Evolutionary conservation across 805 yeast species (phyloP), one percentile per base, ranked within the genome.

Genomic region (Cyberlindnera xishuangbannaensis): DNA sequence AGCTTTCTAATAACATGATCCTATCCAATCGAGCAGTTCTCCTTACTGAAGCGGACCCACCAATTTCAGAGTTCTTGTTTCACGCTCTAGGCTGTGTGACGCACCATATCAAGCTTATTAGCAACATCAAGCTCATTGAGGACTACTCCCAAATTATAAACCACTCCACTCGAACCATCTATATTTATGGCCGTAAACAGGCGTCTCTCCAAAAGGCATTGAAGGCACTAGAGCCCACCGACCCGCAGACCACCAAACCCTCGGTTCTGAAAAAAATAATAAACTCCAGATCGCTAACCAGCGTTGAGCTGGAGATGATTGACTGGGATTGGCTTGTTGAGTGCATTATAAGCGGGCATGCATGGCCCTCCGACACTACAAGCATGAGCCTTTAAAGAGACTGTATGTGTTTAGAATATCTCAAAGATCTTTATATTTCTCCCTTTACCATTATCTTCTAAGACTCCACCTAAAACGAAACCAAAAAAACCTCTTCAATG

Each of bases 301-400:
- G 16, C 4, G 18, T 33, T 22, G 19, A 31, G 18, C n/a, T 24
- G 27, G 48, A 58, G 44, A 25, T 69, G 4, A 58, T 75, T 9
- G 61, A 69, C 45, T 75, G 81, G 82, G 83, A 77, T 47, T 77
- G 83, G 83, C 62, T 76, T 1, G 80, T 76, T 2, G 83, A 77
- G 39, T 72, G 80, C 55, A 62, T 74, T 12, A 74, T 77, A 18
- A 54, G 55, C 30, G 48, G 51, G 1, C 36, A 33, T 25, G 41
- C 48, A 8, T 55, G 59, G 60, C 31, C 27, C 9, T 43, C 55
- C 4, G 26, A 30, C 8, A 17, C 19, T 20, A 23, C 20, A 15
- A 27, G 12, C n/a, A 23, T 25, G 12, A 30, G 28, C 13, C 16
- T 21, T 6, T 29, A 27, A 29, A 17, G 22, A 8, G 11, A n/a